Base-by-base conservation (phyloP, 1,139 yeast species). In the Geotrichum candidum region DNA sequence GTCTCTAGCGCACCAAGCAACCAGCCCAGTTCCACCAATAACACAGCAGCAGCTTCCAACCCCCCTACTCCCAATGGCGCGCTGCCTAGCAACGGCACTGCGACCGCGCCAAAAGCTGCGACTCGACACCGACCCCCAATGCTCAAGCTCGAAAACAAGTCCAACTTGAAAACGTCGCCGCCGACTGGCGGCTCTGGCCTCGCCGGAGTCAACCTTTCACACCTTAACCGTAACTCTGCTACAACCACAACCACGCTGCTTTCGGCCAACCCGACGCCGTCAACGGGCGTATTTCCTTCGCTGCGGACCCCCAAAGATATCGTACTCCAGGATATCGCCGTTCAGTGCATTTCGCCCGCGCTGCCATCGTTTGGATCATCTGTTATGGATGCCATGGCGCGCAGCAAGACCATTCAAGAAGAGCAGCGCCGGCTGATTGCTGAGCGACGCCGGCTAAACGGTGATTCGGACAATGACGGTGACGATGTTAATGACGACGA, bases 311-410 rank as follows among this genome's bases (percentile, higher is more conserved):
- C 76, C 6, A 71, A 70, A 57, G 76, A 73, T 48, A 68, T 73
- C 35, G 74, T 72, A 35, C 60, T 63, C 3, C 72, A 72, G 56
- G 75, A 70, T 56, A 69, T 73, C 50, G 74, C 75, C 23, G 65
- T 76, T 56, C 73, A 76, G 64, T 77, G 79, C 65, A 76, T 76
- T 22, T 76, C 79, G n/a, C 78, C 79, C 7, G 78, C 77, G 13
- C 66, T 77, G 48, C 74, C 77, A 13, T 69, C 72, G 7, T 68
- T 66, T 54, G 63, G 59, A 10, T 51, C 63, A 1, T 53, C 55
- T 6, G 56, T 63, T 15, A 46, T 57, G 10, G 65, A 63, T 41
- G 62, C 61, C 33, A 61, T 63, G 54, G 63, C 56, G 10, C 58
- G 61, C 35, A 60, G 63, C 50, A 63, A 60, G 53, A 68, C 69